Evolutionary conservation across 2,329 filamentous ascomycete genomes (phyloP).

Genomic region (Volutella citrinella): DNA sequence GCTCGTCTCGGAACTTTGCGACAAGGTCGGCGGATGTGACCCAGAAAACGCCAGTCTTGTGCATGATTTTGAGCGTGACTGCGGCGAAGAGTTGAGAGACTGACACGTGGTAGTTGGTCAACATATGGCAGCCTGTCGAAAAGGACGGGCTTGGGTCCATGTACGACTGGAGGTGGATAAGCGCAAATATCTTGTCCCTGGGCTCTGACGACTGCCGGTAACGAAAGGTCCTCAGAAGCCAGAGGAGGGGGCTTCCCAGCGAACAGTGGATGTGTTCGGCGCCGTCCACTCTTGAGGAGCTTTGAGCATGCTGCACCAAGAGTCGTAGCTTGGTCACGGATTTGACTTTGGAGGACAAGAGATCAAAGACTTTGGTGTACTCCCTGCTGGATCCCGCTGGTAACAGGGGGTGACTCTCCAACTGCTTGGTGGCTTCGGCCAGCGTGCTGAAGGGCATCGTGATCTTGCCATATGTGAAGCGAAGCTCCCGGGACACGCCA

Average conservation of each 20-base stretch:
- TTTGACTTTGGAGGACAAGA: constrained; percentile 11
- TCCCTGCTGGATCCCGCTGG: neutral
- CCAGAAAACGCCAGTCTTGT: constrained; percentile 19
- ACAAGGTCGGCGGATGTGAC: constrained; percentile 15
- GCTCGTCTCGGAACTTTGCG: constrained; percentile 13
- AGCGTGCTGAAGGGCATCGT: constrained; percentile 11
- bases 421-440: neutral
- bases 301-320: constrained; percentile 9
- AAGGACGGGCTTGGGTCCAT: too few species aligned
- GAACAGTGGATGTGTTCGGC: constrained; percentile 13
- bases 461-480: constrained; percentile 12
- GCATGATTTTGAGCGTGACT: constrained; percentile 11
- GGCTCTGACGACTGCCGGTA: constrained; percentile 15
- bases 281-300: constrained; percentile 5
- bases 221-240: constrained; percentile 16
- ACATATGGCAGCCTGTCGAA: neutral
- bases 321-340: constrained; percentile 12
- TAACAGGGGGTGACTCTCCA: neutral
- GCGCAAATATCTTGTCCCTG: constrained; percentile 16
- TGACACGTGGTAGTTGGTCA: constrained; percentile 9
- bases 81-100: constrained; percentile 10
- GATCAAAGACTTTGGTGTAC: constrained; percentile 12
- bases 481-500: constrained; percentile 14
- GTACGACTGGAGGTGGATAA: constrained; percentile 12
- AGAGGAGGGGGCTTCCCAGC: constrained; percentile 15